Evolutionary conservation across 2,329 filamentous ascomycete species (phyloP).

Genomic region (Ascosphaera pollenicola): DNA sequence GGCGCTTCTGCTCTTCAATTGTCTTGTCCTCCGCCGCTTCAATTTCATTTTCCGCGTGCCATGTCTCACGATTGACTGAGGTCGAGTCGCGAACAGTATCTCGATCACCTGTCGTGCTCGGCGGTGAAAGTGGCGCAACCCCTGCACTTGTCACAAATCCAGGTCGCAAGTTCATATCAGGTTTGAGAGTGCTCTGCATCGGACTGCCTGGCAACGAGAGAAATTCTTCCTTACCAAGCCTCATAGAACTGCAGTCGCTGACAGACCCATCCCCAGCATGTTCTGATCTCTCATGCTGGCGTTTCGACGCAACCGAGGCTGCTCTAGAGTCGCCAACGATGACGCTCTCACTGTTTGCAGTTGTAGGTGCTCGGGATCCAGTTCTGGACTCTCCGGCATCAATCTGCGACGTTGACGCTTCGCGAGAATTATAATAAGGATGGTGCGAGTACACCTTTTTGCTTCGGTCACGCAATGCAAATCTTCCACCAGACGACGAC

Average conservation of each 20-base stretch:
- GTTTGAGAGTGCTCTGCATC: not conserved
- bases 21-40: not conserved
- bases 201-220: not conserved
- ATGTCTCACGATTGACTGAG: not conserved
- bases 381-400: not conserved
- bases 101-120: not conserved
- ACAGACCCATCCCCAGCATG: not conserved
- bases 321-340: not conserved
- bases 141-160: not conserved
- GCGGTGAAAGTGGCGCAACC: not conserved
- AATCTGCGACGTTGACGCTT: not conserved
- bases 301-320: not conserved
- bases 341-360: not conserved
- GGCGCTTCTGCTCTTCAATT: not conserved
- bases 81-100: conserved; percentile 1
- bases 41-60: not conserved
- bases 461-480: not conserved
- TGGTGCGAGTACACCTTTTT: not conserved
- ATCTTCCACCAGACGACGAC: not conserved
- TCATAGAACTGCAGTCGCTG: not conserved
- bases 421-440: not conserved
- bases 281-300: not conserved
- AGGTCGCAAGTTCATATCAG: not conserved
- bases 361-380: not conserved
- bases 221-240: not conserved